Evolutionary conservation across 352 stramenopile species (phyloP).

Genomic region (Globisporangium spiculum): DNA sequence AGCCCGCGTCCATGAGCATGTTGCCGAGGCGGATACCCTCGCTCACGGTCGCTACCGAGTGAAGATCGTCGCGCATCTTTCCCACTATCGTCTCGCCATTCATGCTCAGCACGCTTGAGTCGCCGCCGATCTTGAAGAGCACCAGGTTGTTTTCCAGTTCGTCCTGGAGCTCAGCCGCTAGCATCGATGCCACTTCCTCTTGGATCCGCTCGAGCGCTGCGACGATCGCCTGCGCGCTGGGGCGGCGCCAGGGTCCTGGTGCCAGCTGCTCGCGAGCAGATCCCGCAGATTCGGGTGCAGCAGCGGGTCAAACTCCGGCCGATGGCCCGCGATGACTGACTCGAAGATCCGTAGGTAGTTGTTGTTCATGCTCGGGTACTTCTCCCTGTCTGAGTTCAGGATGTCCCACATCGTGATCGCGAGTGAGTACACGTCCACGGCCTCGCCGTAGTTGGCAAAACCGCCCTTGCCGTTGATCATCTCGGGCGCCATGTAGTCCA

Average conservation of each 20-base stretch:
- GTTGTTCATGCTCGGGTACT: slow-evolving; percentile 44
- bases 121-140: slow-evolving; percentile 25
- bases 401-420: slow-evolving; percentile 80
- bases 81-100: slow-evolving; percentile 15
- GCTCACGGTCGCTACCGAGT: background rate
- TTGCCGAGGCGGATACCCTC: slow-evolving; percentile 50
- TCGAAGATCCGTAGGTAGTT: slow-evolving; percentile 57
- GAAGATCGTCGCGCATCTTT: background rate
- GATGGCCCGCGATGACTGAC: slow-evolving; percentile 34
- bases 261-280: slow-evolving; percentile 40
- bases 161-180: slow-evolving; percentile 39
- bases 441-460: slow-evolving; percentile 47
- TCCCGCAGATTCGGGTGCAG: slow-evolving; percentile 32
- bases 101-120: slow-evolving; percentile 19
- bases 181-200: slow-evolving; percentile 35
- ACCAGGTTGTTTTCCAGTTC: slow-evolving; percentile 7
- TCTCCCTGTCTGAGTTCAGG: slow-evolving; percentile 40
- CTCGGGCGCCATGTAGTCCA: slow-evolving; percentile 77
- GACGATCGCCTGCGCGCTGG: slow-evolving; percentile 39
- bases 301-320: slow-evolving; percentile 26
- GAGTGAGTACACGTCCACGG: slow-evolving; percentile 22
- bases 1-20: slow-evolving; percentile 51
- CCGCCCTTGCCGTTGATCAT: slow-evolving; percentile 58
- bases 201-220: slow-evolving; percentile 40
- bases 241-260: slow-evolving; percentile 36